A percentile compares a stretch with the other conserved stretches of the same genome.
phyloP scores from a whole-genome alignment of 768 basidiomycete species.

The Coprinopsis marcescibilis region DNA sequence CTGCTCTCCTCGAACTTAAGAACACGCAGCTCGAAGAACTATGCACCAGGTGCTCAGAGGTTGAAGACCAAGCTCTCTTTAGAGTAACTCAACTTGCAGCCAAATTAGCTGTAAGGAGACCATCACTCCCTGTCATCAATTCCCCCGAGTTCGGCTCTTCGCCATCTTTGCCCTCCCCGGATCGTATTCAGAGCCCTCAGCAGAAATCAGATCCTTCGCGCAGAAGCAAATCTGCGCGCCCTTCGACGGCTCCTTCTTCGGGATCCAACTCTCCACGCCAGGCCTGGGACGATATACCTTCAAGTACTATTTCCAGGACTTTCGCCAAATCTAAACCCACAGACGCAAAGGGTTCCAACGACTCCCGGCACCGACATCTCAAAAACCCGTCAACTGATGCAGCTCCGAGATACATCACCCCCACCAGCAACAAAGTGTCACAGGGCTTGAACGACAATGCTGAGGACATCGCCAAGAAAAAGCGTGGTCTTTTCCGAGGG shows the following conservation, averaged over 20 bases:
- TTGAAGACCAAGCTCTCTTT: slow-evolving; percentile 63
- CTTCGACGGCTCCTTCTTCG: slow-evolving; percentile 41
- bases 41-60: slow-evolving; percentile 55
- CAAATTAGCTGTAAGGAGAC: slow-evolving; percentile 22
- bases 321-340: slow-evolving; percentile 13
- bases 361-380: slow-evolving; percentile 16
- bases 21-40: slow-evolving; percentile 49
- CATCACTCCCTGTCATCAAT: slow-evolving; percentile 14
- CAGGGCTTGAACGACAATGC: slow-evolving; percentile 1
- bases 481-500: slow-evolving; percentile 7
- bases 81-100: slow-evolving; percentile 60
- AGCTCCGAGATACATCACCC: slow-evolving; percentile 29
- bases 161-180: slow-evolving; percentile 6
- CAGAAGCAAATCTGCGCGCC: slow-evolving; percentile 25
- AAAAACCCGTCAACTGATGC: slow-evolving; percentile 57
- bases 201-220: neutral
- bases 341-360: neutral
- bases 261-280: slow-evolving; percentile 15
- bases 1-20: slow-evolving; percentile 22
- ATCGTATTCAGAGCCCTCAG: slow-evolving; percentile 2
- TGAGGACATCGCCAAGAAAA: slow-evolving; percentile 8
- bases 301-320: slow-evolving; percentile 4
- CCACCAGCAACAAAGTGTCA: slow-evolving; percentile 1
- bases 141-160: slow-evolving; percentile 7
- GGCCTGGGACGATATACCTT: slow-evolving; percentile 2